These are phyloP conservation scores for Ilyonectria mors-panacis DNA, from an alignment of 2,329 filamentous ascomycete genomes.

Conservation along the genomic window DNA sequence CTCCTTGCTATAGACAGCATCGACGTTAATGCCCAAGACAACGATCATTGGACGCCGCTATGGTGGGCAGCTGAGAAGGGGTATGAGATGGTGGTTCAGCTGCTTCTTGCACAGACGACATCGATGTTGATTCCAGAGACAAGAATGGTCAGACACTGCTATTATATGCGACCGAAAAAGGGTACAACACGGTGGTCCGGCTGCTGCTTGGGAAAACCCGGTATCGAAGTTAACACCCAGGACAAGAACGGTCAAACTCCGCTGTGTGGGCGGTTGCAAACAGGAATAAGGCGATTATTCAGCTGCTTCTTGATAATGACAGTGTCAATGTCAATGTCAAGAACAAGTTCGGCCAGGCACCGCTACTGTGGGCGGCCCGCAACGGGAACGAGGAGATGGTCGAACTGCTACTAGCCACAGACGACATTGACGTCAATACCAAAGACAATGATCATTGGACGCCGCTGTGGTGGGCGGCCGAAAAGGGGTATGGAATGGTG, in stretches of 20 bases:
- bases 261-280: not conserved
- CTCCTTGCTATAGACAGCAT: not conserved
- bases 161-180: too few species aligned
- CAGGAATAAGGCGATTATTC: not conserved
- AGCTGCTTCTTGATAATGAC: not conserved
- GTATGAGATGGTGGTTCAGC: too few species aligned
- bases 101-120: too few species aligned
- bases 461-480: not conserved
- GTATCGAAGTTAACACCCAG: not conserved
- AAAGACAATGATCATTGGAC: not conserved
- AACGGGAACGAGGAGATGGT: not conserved
- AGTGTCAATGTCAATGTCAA: not conserved
- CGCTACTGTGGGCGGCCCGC: slow-evolving; percentile 1
- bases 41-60: not conserved
- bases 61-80: too few species aligned
- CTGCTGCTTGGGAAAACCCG: too few species aligned
- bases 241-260: not conserved
- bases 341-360: not conserved
- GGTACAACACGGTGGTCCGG: too few species aligned
- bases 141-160: not conserved
- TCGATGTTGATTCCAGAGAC: not conserved
- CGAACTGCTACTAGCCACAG: not conserved
- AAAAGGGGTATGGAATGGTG: not conserved
- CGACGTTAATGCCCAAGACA: not conserved
- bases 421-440: not conserved